Evolutionary conservation across 2,329 filamentous ascomycete species (phyloP).

Genomic region (Bipolaris victoriae): DNA sequence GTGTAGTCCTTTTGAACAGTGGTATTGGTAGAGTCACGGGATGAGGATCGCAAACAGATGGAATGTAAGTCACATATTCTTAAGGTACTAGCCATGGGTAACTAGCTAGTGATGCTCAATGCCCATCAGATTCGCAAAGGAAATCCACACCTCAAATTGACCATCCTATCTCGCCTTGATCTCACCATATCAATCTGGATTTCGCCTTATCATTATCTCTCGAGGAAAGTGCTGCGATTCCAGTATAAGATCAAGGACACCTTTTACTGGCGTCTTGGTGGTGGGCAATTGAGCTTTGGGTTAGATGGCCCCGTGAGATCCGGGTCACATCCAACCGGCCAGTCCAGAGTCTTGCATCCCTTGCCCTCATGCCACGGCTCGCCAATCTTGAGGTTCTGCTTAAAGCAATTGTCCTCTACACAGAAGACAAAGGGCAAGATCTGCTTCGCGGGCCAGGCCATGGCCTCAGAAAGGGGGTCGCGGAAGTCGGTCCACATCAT

Average conservation of each 20-base stretch:
- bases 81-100: background rate
- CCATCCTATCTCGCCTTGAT: background rate
- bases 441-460: conserved; percentile 1
- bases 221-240: background rate
- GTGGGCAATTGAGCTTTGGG: conserved; percentile 3
- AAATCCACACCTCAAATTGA: background rate
- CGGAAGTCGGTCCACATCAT: conserved; percentile 6
- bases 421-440: conserved; percentile 1
- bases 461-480: background rate
- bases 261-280: background rate
- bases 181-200: background rate
- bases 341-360: background rate
- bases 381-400: background rate
- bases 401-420: background rate
- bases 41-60: background rate
- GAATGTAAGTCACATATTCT: background rate
- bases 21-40: background rate
- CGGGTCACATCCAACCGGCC: conserved; percentile 1
- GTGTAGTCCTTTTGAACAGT: no score
- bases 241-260: background rate
- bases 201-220: background rate
- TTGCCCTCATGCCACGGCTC: background rate
- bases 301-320: background rate
- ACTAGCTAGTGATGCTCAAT: background rate
- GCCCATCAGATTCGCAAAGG: no score